Conservation (phyloP, 1,284 basidiomycete species). For the Ganoderma leucocontextum region DNA sequence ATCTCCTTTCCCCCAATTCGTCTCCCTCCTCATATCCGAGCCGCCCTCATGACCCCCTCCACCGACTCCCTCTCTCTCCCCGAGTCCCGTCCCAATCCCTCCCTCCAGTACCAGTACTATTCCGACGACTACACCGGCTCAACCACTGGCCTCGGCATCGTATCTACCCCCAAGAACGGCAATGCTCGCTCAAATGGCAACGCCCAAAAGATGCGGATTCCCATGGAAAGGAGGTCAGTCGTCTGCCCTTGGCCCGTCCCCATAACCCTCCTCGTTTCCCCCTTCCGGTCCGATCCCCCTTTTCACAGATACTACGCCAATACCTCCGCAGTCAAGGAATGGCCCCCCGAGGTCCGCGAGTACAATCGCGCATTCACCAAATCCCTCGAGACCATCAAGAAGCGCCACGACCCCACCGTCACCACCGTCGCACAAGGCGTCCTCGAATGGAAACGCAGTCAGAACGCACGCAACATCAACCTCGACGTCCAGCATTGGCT, state of each 20-base stretch:
- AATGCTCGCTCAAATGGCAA: conserved; percentile 48
- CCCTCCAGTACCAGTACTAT: conserved; percentile 52
- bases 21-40: conserved; percentile 72
- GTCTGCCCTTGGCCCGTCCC: not conserved
- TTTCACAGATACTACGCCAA: conserved; percentile 85
- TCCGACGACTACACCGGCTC: conserved; percentile 45
- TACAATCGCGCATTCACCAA: conserved; percentile 95
- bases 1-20: conserved; percentile 83
- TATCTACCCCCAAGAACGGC: conserved; percentile 38
- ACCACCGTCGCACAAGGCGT: conserved; percentile 96
- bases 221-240: conserved; percentile 73
- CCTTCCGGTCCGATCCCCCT: conserved; percentile 19
- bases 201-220: conserved; percentile 73
- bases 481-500: conserved; percentile 95
- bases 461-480: conserved; percentile 73
- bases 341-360: conserved; percentile 94
- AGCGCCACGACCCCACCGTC: conserved; percentile 96
- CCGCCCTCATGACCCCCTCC: conserved; percentile 66
- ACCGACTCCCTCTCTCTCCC: conserved; percentile 58
- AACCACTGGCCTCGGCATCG: conserved; percentile 25
- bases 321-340: conserved; percentile 66
- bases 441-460: conserved; percentile 78
- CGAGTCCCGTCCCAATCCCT: conserved; percentile 77
- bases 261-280: conserved; percentile 11
- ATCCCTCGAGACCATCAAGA: conserved; percentile 90